phyloP scores from a whole-genome alignment of 306 rosid genomes.

The Citrullus colocynthis region DNA sequence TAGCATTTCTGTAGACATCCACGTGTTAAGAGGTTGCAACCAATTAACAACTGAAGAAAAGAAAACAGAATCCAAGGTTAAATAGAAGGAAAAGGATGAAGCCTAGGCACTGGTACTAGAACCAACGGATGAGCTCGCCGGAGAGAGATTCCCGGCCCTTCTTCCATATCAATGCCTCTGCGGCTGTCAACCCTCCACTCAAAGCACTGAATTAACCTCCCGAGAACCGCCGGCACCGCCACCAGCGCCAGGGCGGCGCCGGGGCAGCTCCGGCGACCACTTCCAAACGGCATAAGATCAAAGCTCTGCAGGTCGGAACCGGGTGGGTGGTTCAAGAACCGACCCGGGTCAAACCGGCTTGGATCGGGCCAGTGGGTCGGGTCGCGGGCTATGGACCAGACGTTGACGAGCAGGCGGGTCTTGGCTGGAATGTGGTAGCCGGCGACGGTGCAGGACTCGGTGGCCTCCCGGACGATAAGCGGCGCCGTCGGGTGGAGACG shows the following conservation, averaged over 20 bases:
- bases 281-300: slow-evolving; percentile 50
- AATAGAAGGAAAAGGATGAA: slow-evolving; percentile 22
- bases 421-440: neutral
- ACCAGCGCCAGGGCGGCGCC: slow-evolving; percentile 52
- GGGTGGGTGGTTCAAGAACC: neutral
- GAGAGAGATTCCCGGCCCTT: slow-evolving; percentile 50
- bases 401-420: neutral
- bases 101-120: slow-evolving; percentile 26
- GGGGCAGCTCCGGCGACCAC: slow-evolving; percentile 77
- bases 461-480: slow-evolving; percentile 38
- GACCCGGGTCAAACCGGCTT: neutral
- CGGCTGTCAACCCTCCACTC: slow-evolving; percentile 34
- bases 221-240: slow-evolving; percentile 36
- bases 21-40: too few relatives aligned
- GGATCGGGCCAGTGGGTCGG: neutral
- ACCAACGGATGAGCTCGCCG: slow-evolving; percentile 40
- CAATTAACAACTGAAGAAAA: too few relatives aligned
- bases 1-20: too few relatives aligned
- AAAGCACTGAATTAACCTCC: slow-evolving; percentile 66
- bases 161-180: slow-evolving; percentile 31
- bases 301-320: slow-evolving; percentile 31
- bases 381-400: neutral
- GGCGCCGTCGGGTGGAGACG: slow-evolving; percentile 70
- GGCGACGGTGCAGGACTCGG: slow-evolving; percentile 19
- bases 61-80: neutral